Base-by-base conservation (phyloP, 1,139 yeast species). In the Yamadazyma spencermartinsiae region DNA sequence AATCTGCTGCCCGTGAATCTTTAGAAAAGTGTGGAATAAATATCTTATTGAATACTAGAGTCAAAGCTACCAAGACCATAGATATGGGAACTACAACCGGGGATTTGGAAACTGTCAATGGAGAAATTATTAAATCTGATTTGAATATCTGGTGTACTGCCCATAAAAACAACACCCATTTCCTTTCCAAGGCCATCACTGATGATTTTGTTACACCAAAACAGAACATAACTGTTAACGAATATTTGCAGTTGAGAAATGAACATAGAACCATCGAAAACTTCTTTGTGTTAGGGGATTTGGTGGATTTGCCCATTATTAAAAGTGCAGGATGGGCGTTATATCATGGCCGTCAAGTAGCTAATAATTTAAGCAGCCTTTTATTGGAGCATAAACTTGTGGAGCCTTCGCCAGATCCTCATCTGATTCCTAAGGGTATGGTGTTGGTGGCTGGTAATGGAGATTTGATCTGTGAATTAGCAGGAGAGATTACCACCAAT, bases 301-400 rank as follows among this genome's bases (percentile, higher is more conserved):
- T 70, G 46, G 70, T 66, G 3, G 72, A 67, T 29, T 47, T 63
- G 18, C 66, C 70, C 18, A 65, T 69, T 36, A 65, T 71, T 39
- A 71, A 71, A 49, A 64, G 70, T 31, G 76, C 76, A 1, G 76
- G 76, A 0, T 71, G 76, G 76, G 76, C 75, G 4, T 58, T 68
- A 53, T 69, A 65, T 45, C 68, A 65, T 65, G 76, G 75, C 2
- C 49, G 72, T 33, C 66, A 59, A 41, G 65, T 57, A 2, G 74
- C 75, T n/a, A 63, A 65, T 43, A 71, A 71, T 40, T 50, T 70
- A 27, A 54, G 60, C 18, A 56, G 63, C 36, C 42, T 60, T 21
- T 52, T 67, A 2, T 52, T 63, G 36, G 65, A 65, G 17, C 51
- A 51, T 13, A 45, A 52, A 33, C 48, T 69, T 33, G 59, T 61